A percentile compares a stretch with the other conserved stretches of the same genome.
phyloP scores from a whole-genome alignment of 2,329 filamentous ascomycete genomes.

The Torrubiella hemipterigena region DNA sequence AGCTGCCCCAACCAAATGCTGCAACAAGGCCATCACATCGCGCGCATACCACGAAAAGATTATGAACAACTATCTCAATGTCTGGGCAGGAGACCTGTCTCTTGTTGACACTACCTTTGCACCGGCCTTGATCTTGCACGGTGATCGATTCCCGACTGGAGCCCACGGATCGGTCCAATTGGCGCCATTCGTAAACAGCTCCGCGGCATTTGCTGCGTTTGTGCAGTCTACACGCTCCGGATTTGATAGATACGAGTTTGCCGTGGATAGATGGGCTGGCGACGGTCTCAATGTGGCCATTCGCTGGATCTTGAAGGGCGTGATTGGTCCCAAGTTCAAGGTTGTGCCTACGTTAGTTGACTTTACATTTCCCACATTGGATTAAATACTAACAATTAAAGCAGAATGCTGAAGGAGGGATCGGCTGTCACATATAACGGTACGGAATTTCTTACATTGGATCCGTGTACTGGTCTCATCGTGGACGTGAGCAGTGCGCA shows the following conservation, averaged over 20 bases:
- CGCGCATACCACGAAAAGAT: neutral
- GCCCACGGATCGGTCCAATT: neutral
- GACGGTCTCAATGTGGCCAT: neutral
- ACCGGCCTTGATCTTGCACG: neutral
- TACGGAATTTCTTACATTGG: neutral
- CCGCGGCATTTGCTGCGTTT: neutral
- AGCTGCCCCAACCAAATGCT: no score
- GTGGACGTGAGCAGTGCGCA: neutral
- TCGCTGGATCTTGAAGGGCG: neutral
- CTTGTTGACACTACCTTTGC: neutral
- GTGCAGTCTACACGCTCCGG: neutral
- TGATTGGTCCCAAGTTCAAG: neutral
- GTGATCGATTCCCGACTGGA: neutral
- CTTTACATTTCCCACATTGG: neutral
- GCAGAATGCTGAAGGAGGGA: neutral
- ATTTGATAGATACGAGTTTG: neutral
- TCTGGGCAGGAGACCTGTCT: neutral
- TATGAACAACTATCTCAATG: neutral
- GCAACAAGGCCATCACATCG: no score
- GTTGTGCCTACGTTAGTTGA: neutral
- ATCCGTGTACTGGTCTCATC: neutral
- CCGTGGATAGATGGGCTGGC: neutral
- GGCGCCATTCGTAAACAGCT: neutral
- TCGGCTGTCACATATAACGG: neutral
- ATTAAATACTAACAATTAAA: no score